Evolutionary conservation across 805 yeast species (phyloP).

Genomic region (Starmerella asiatica): DNA sequence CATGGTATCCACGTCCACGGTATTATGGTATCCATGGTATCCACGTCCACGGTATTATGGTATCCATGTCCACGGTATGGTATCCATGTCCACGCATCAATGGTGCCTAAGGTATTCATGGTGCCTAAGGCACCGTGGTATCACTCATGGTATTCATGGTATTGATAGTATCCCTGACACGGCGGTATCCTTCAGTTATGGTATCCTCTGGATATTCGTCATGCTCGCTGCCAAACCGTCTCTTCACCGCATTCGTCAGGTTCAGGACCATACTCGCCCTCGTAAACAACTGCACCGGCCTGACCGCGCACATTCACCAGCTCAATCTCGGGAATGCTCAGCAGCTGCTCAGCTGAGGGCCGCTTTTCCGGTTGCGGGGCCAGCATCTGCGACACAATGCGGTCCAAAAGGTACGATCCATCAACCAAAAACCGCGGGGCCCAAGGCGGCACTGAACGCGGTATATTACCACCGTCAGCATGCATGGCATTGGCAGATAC

Average conservation of each 20-base stretch:
- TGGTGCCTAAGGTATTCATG: too few relatives aligned
- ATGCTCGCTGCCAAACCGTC: constrained; percentile 18
- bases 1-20: too few relatives aligned
- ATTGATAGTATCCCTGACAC: too few relatives aligned
- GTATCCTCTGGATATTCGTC: too few relatives aligned
- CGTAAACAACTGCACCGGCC: constrained; percentile 88
- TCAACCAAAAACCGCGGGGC: constrained; percentile 76
- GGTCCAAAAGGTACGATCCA: constrained; percentile 59
- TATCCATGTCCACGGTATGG: too few relatives aligned
- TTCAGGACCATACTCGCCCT: constrained; percentile 87
- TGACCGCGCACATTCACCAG: constrained; percentile 68
- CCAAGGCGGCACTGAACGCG: constrained; percentile 52
- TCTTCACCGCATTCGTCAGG: constrained; percentile 30
- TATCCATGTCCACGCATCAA: too few relatives aligned
- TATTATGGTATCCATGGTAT: too few relatives aligned
- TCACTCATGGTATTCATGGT: too few relatives aligned
- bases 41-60: too few relatives aligned
- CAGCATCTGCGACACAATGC: constrained; percentile 76
- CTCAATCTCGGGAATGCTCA: constrained; percentile 57
- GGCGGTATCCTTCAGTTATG: too few relatives aligned
- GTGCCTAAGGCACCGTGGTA: too few relatives aligned
- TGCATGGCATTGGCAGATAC: background rate
- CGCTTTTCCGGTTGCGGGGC: constrained; percentile 67
- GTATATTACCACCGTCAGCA: too few relatives aligned
- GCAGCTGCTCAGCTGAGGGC: constrained; percentile 65